These are phyloP conservation scores for Roridomyces roridus DNA, from an alignment of 768 basidiomycete species.

Conservation along the genomic window DNA sequence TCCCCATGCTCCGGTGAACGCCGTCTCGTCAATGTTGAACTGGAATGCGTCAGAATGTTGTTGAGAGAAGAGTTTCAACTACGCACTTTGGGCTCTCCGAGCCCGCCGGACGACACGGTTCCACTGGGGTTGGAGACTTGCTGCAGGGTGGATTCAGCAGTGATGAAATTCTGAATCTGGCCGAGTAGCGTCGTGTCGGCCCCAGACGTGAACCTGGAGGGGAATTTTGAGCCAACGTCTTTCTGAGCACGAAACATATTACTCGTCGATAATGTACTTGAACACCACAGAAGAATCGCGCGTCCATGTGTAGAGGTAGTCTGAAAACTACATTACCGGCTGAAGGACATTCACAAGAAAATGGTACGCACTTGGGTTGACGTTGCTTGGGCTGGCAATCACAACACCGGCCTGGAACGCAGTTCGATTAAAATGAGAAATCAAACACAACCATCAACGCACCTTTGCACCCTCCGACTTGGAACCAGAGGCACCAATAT, in stretches of 20 bases:
- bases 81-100: slow-evolving; percentile 62
- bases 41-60: slow-evolving; percentile 37
- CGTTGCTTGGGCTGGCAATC: slow-evolving; percentile 53
- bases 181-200: slow-evolving; percentile 53
- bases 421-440: not conserved
- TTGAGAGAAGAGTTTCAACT: not conserved
- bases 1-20: slow-evolving; percentile 61
- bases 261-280: slow-evolving; percentile 49
- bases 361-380: no score
- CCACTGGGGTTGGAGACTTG: slow-evolving; percentile 74
- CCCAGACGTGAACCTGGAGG: slow-evolving; percentile 46
- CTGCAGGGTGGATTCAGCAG: slow-evolving; percentile 59
- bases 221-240: not conserved
- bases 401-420: slow-evolving; percentile 44
- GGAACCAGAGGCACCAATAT: slow-evolving; percentile 59
- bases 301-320: slow-evolving; percentile 74
- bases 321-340: slow-evolving; percentile 36
- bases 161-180: slow-evolving; percentile 61
- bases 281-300: slow-evolving; percentile 73
- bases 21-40: slow-evolving; percentile 67
- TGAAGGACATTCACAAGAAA: no score
- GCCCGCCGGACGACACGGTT: slow-evolving; percentile 60
- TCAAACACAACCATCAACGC: not conserved
- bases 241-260: not conserved
- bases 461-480: slow-evolving; percentile 51